Evolutionary conservation across 2,329 filamentous ascomycete genomes (phyloP), one percentile per base, ranked within the genome.

Genomic region (Apiospora koreana): DNA sequence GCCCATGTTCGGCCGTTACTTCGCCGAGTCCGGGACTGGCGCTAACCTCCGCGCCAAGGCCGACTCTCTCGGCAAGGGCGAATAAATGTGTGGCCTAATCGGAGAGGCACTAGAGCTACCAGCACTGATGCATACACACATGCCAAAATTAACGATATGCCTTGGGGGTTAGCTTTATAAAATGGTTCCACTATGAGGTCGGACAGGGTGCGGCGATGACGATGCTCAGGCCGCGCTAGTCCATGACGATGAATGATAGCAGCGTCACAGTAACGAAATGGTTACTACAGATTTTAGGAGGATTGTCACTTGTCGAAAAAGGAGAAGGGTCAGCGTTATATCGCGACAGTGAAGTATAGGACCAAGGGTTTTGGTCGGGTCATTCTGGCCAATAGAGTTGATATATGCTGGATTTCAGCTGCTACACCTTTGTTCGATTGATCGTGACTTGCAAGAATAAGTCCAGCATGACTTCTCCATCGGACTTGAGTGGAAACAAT

Each of bases 1-100:
- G 81, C 96, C 96, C 77, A 90, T 97, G 78, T 92, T 98, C 81
- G 89, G 94, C 82, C 94, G 94, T 84, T 97, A 98, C 91, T 99
- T 98, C 88, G 83, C 86, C 77, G 76, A 82, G 76, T 79, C 83
- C 77, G 88, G 88, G 73, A 94, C 94, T 78, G 93, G 94, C 77
- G 90, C 94, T 81, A 93, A 94, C 85, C 92, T 98, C 79, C 94
- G 94, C 77, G 92, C 93, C 78, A 94, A 96, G 89, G 94, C 92
- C 82, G 94, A 95, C 79, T 88, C 92, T 79, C 87, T 88, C 76
- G 89, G 92, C 85, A 93, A 91, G 84, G 83, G 86, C 77, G 89
- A 92, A 82, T 92, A 91, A 87, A 41, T 43, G 3, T 43, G 41
- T 28, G 23, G 28, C 67, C 35, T 25, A 45, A 42, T 58, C 21